phyloP scores from a whole-genome alignment of 2,329 filamentous ascomycete genomes.

The Pseudohalonectria lignicola region DNA sequence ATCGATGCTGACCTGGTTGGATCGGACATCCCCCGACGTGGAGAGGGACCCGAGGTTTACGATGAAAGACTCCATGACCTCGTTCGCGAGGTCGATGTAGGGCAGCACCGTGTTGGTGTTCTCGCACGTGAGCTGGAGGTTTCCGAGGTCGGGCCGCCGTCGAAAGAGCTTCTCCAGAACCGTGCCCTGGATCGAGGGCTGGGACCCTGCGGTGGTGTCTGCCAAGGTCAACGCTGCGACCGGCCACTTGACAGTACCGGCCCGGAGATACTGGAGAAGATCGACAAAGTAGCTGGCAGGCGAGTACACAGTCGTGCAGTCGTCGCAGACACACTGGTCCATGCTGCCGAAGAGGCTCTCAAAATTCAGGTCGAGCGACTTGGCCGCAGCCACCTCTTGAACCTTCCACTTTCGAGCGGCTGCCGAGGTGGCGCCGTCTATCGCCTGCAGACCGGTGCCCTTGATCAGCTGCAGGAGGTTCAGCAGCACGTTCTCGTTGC shows the following conservation, averaged over 20 bases:
- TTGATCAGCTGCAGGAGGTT: neutral
- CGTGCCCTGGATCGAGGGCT: neutral
- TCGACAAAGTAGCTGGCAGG: constrained; percentile 14
- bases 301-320: constrained; percentile 10
- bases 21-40: neutral
- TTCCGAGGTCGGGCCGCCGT: constrained; percentile 15
- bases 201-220: neutral
- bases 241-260: neutral
- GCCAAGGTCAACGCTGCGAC: neutral
- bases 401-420: neutral
- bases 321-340: constrained; percentile 8
- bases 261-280: constrained; percentile 10
- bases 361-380: constrained; percentile 1
- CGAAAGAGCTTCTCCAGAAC: constrained; percentile 10
- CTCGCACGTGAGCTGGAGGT: constrained; percentile 14
- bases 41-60: neutral
- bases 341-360: constrained; percentile 6
- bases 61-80: constrained; percentile 16
- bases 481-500: neutral
- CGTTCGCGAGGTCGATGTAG: constrained; percentile 17
- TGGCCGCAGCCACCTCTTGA: neutral
- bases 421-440: neutral
- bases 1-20: neutral
- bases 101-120: constrained; percentile 17
- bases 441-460: neutral